Percentiles rank a stretch among this genome's conserved stretches.
Evolutionary conservation across 2,329 filamentous ascomycete genomes (phyloP).

Genomic region (Sclerotinia nivalis): DNA sequence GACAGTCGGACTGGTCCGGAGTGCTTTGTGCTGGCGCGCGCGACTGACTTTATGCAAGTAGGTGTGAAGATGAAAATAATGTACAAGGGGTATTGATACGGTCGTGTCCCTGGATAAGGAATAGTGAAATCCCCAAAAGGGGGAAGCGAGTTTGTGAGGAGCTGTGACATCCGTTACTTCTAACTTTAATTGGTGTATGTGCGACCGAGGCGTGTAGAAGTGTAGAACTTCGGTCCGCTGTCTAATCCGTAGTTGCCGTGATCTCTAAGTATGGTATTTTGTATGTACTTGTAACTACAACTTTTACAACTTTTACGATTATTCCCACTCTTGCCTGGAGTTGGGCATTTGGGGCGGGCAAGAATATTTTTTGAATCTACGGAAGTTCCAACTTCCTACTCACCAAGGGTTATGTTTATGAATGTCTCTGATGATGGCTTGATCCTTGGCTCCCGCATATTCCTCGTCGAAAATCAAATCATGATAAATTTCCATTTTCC

Average conservation of each 20-base stretch:
- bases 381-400: background rate
- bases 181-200: constrained; percentile 22
- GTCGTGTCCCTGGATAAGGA: constrained; percentile 17
- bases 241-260: constrained; percentile 19
- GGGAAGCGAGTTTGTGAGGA: constrained; percentile 21
- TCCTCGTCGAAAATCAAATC: constrained; percentile 22
- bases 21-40: constrained; percentile 21
- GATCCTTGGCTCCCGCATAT: constrained; percentile 21
- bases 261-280: background rate
- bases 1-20: background rate
- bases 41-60: constrained; percentile 20
- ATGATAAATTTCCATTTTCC: constrained; percentile 1
- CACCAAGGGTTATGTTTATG: background rate
- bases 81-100: constrained; percentile 14
- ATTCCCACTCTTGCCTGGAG: background rate
- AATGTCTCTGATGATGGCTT: constrained; percentile 20
- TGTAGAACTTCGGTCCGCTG: constrained; percentile 18
- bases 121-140: constrained; percentile 18
- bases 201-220: constrained; percentile 13
- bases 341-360: background rate
- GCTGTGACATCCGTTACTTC: constrained; percentile 17
- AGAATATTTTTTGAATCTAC: background rate
- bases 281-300: background rate
- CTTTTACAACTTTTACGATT: background rate
- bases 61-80: constrained; percentile 13